These are phyloP conservation scores for Millerozyma acaciae DNA, from an alignment of 805 yeast genomes.

Conservation along the genomic window DNA sequence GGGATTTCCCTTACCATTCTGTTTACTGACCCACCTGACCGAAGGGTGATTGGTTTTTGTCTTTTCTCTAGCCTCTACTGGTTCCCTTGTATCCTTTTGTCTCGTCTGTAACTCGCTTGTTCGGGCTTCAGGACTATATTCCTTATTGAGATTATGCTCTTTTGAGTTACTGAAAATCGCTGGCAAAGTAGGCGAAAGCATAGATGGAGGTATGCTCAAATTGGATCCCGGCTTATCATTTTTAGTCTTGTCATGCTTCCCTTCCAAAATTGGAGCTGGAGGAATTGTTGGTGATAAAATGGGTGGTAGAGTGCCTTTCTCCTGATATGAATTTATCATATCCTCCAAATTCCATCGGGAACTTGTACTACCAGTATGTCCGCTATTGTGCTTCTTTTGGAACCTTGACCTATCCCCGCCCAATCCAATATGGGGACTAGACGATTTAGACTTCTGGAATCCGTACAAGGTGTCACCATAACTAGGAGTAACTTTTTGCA, in stretches of 20 bases:
- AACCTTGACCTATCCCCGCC: conserved; percentile 1
- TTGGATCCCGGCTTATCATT: background rate
- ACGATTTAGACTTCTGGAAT: conserved; percentile 11
- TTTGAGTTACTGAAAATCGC: conserved; percentile 18
- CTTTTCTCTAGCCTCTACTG: too few relatives aligned
- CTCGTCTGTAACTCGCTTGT: too few relatives aligned
- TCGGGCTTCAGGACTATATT: background rate
- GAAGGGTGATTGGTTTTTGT: too few relatives aligned
- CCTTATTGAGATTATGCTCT: too few relatives aligned
- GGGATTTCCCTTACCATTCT: background rate
- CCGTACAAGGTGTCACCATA: too few relatives aligned
- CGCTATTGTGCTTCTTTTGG: background rate
- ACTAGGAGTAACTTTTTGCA: too few relatives aligned
- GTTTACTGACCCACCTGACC: too few relatives aligned
- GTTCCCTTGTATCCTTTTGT: too few relatives aligned
- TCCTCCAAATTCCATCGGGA: conserved; percentile 39
- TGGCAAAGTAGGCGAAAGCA: conserved; percentile 33
- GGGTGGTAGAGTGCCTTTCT: conserved; percentile 32
- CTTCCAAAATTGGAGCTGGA: background rate
- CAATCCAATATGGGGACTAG: conserved; percentile 15
- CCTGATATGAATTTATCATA: conserved; percentile 29
- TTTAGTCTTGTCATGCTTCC: background rate
- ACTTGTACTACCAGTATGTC: conserved; percentile 1
- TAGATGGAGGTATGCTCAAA: conserved; percentile 21
- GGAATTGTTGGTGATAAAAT: conserved; percentile 40